Evolutionary conservation across 306 rosid species (phyloP).

Genomic region (Ziziphus jujuba): DNA sequence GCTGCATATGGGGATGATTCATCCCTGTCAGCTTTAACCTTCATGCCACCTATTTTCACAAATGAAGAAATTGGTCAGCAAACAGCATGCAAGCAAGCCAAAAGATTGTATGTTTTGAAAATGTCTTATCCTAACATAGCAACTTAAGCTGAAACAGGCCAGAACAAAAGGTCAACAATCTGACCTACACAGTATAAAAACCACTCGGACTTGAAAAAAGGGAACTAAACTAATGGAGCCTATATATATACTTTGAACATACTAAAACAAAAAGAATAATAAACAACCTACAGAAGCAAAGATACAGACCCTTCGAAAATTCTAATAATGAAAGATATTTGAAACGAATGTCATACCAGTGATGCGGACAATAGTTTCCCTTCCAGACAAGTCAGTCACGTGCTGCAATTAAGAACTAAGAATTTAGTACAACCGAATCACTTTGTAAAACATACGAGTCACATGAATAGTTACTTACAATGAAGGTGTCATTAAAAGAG

Average conservation of each 20-base stretch:
- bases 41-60: slow-evolving; percentile 69
- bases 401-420: slow-evolving; percentile 45
- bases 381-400: slow-evolving; percentile 87
- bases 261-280: too few species aligned
- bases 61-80: not conserved
- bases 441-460: too few species aligned
- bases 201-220: too few species aligned
- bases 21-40: slow-evolving; percentile 90
- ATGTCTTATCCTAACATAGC: not conserved
- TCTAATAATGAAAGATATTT: too few species aligned
- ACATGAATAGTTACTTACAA: slow-evolving; percentile 25
- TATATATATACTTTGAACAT: too few species aligned
- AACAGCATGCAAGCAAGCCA: not conserved
- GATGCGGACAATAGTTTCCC: slow-evolving; percentile 87
- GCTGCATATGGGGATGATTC: slow-evolving; percentile 95
- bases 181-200: too few species aligned
- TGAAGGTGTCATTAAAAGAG: slow-evolving; percentile 51
- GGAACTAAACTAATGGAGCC: too few species aligned
- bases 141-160: not conserved
- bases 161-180: not conserved
- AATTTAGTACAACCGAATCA: not conserved
- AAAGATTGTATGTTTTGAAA: not conserved
- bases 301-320: too few species aligned
- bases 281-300: too few species aligned
- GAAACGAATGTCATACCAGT: slow-evolving; percentile 42